phyloP scores from a whole-genome alignment of 768 basidiomycete species.

The Dentipellis sp. region DNA sequence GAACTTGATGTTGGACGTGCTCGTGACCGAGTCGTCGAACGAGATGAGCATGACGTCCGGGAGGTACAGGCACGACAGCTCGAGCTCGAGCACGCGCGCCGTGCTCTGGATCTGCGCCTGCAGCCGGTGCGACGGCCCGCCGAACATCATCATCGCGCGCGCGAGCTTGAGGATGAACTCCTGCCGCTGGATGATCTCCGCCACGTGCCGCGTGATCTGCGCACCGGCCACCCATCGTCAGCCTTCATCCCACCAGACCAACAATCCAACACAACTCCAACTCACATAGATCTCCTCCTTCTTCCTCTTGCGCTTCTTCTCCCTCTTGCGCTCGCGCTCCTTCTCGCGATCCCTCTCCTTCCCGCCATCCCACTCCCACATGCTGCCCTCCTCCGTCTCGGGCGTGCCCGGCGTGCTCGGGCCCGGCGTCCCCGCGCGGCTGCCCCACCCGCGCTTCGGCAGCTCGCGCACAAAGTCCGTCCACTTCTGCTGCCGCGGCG shows the following conservation, averaged over 20 bases:
- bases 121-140: constrained; percentile 74
- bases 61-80: constrained; percentile 65
- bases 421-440: constrained; percentile 17
- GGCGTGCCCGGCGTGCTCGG: constrained; percentile 19
- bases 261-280: constrained; percentile 12
- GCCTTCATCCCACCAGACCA: background rate
- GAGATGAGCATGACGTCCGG: constrained; percentile 72
- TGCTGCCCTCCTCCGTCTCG: constrained; percentile 18
- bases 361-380: constrained; percentile 20
- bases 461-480: constrained; percentile 31
- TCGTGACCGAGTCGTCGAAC: constrained; percentile 73
- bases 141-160: constrained; percentile 86
- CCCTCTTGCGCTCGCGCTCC: constrained; percentile 27
- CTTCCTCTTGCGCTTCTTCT: constrained; percentile 42
- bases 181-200: constrained; percentile 72
- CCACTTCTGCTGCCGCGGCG: constrained; percentile 19
- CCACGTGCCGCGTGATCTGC: constrained; percentile 78
- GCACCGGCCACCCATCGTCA: background rate
- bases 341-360: constrained; percentile 25
- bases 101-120: constrained; percentile 77
- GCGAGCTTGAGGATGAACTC: constrained; percentile 81
- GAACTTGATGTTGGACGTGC: constrained; percentile 75
- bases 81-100: constrained; percentile 68
- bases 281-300: constrained; percentile 72
- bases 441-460: constrained; percentile 20